phyloP scores from a whole-genome alignment of 768 basidiomycete genomes.

The Lentinula raphanica region DNA sequence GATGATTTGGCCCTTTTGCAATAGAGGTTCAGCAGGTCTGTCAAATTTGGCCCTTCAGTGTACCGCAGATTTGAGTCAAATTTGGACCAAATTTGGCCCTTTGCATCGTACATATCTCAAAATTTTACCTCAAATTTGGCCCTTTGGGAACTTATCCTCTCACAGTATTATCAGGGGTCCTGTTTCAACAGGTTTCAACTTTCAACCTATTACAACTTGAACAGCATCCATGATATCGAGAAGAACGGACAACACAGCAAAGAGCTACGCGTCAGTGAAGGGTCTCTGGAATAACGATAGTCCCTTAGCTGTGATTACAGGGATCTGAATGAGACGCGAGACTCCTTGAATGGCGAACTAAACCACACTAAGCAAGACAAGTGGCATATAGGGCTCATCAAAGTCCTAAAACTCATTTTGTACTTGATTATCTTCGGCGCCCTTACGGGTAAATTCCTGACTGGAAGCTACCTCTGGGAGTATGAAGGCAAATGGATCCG shows the following conservation, averaged over 20 bases:
- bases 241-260: not conserved
- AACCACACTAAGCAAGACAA: no score
- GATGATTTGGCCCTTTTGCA: no score
- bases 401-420: slow-evolving; percentile 69
- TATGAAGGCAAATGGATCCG: slow-evolving; percentile 60
- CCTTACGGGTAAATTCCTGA: slow-evolving; percentile 77
- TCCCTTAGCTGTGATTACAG: not conserved
- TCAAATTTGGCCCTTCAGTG: no score
- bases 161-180: no score
- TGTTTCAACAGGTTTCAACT: no score
- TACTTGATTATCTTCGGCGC: slow-evolving; percentile 47
- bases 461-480: slow-evolving; percentile 86
- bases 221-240: not conserved
- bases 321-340: not conserved
- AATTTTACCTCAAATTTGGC: no score
- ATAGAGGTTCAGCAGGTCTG: no score
- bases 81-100: no score
- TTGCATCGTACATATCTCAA: no score
- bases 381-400: slow-evolving; percentile 36
- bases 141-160: no score
- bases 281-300: not conserved
- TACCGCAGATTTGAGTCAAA: no score
- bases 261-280: not conserved
- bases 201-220: no score
- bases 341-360: not conserved